Base-by-base conservation (phyloP, 1,284 basidiomycete species). In the Leccinum fallax region DNA sequence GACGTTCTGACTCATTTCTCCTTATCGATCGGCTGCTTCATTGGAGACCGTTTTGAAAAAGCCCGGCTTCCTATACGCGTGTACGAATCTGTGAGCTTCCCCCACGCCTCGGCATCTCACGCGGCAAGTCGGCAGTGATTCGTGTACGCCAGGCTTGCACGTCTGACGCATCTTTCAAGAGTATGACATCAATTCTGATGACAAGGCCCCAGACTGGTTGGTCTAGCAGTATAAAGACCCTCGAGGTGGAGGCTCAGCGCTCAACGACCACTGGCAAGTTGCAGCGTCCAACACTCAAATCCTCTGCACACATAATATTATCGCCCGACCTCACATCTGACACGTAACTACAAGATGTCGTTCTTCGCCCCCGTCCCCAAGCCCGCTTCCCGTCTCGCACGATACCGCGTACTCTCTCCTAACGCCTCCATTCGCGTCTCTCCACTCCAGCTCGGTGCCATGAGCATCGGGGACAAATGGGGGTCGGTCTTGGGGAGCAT, bases 401-500 rank as follows among this genome's bases (percentile, higher is more conserved):
- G 78, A 48, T 80, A 83, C 66, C 78, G 84, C 19, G 67, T 70
- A 5, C 75, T 85, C 16, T 77, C 80, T 0, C 78, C 80, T 5
- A 68, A 71, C 46, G 78, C 79, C 2, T 78, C 81, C 5, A 67
- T 85, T 19, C 79, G 79, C 48, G 83, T 85, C n/a, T 85, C 83
- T 0, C 83, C 84, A 0, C 68, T 85, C n/a, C 76, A 76, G 61
- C 78, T 87, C n/a, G 85, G 85, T 11, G 83, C 72, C 5, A 82
- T 83, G 83, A 82, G 77, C 68, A 78, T 86, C 59, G 83, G 83
- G 8, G 77, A 83, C 64, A 73, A 77, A 53, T 83, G 83, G 83
- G 67, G 63, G 0, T 46, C 64, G 7, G 24, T 63, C 7, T 63
- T 76, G 66, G 78, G 79, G 0, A 54, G 61, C 0, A 80, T 79